Evolutionary conservation across 805 yeast genomes (phyloP).

Genomic region (Sugiyamaella marilandica): DNA sequence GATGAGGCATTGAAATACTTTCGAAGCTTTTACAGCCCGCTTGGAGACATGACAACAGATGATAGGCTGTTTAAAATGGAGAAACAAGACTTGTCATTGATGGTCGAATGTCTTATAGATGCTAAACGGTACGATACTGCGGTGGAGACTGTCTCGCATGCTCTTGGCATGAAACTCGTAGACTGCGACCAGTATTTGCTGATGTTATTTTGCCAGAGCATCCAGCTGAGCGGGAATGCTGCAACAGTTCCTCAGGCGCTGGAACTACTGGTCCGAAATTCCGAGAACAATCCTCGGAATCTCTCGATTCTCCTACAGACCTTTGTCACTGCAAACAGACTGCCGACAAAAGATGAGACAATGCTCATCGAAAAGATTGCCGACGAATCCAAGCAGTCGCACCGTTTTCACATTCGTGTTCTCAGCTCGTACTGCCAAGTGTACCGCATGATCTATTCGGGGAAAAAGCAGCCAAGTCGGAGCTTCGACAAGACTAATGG

Average conservation of each 20-base stretch:
- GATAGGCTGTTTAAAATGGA: neutral
- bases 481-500: neutral
- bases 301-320: neutral
- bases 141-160: neutral
- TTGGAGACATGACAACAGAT: neutral
- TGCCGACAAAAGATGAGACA: neutral
- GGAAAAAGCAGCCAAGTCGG: neutral
- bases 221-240: neutral
- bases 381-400: neutral
- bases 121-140: neutral
- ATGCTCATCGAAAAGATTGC: neutral
- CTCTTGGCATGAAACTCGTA: neutral
- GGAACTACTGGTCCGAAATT: neutral
- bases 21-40: neutral
- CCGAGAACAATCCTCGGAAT: neutral
- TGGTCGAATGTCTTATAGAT: neutral
- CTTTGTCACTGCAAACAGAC: neutral
- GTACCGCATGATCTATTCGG: neutral
- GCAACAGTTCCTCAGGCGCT: neutral
- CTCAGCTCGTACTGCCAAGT: neutral
- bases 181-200: neutral
- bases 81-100: constrained; percentile 2
- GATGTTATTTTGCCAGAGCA: neutral
- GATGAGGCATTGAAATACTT: neutral
- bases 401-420: neutral